phyloP scores from a whole-genome alignment of 2,329 filamentous ascomycete species.

The Aspergillus versicolor region DNA sequence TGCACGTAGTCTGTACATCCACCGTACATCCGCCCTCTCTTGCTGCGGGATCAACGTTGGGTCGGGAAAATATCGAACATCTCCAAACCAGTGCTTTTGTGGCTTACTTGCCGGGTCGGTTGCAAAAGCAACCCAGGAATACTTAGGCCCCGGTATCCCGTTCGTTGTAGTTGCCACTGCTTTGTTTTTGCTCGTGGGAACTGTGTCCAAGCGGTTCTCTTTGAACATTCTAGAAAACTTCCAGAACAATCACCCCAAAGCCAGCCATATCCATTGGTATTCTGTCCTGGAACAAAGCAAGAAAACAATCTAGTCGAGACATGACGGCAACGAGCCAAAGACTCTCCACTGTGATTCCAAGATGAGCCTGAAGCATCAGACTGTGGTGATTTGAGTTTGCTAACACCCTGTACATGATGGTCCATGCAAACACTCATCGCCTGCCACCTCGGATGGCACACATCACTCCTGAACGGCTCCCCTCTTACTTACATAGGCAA shows the following conservation, averaged over 20 bases:
- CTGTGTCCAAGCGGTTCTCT: no score
- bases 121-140: conserved; percentile 20
- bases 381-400: conserved; percentile 1
- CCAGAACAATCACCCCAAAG: no score
- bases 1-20: background rate
- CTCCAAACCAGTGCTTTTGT: background rate
- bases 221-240: no score
- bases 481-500: background rate
- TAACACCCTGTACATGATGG: background rate
- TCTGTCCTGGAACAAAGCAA: no score
- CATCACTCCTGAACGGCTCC: background rate
- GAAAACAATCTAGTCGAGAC: no score
- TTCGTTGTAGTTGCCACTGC: no score
- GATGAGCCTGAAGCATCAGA: background rate
- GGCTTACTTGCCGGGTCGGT: background rate
- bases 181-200: no score
- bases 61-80: background rate
- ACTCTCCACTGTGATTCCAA: background rate
- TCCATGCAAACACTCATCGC: background rate
- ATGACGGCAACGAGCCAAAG: no score
- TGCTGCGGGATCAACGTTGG: conserved; percentile 7
- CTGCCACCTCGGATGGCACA: background rate
- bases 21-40: background rate
- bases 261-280: no score
- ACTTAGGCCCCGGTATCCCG: conserved; percentile 8